Conservation (phyloP, 805 yeast genomes). For the Nakazawaea wyomingensis region DNA sequence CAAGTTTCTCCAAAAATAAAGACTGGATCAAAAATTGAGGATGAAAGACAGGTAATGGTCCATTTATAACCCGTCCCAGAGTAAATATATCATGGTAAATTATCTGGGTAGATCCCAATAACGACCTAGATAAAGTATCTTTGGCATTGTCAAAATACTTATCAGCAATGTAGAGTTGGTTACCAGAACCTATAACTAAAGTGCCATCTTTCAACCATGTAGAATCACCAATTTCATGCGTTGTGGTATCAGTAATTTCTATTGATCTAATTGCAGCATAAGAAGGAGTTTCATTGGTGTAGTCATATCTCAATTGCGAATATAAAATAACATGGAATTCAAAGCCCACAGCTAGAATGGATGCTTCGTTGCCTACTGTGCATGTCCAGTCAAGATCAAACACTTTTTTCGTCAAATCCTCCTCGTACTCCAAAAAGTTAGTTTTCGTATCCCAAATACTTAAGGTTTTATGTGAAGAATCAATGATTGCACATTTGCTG, state of each 20-base stretch:
- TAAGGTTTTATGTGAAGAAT: slow-evolving; percentile 41
- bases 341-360: slow-evolving; percentile 80
- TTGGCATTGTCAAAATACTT: slow-evolving; percentile 48
- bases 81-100: slow-evolving; percentile 56
- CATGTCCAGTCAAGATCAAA: slow-evolving; percentile 87
- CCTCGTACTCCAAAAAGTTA: slow-evolving; percentile 61
- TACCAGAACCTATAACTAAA: slow-evolving; percentile 81
- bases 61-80: slow-evolving; percentile 73
- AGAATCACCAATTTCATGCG: slow-evolving; percentile 84
- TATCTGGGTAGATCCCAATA: slow-evolving; percentile 56
- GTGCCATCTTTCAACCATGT: slow-evolving; percentile 79
- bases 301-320: slow-evolving; percentile 83
- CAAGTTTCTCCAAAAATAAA: slow-evolving; percentile 54
- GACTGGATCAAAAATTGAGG: slow-evolving; percentile 83
- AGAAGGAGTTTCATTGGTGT: slow-evolving; percentile 74
- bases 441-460: slow-evolving; percentile 77
- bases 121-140: slow-evolving; percentile 45
- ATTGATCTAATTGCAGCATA: slow-evolving; percentile 72
- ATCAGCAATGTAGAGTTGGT: slow-evolving; percentile 81
- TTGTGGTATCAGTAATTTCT: slow-evolving; percentile 64
- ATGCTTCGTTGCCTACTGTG: slow-evolving; percentile 49
- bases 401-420: slow-evolving; percentile 32
- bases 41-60: slow-evolving; percentile 85
- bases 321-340: slow-evolving; percentile 56
- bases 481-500: slow-evolving; percentile 72